phyloP scores from a whole-genome alignment of 345 rosid species.

The Bruguiera parviflora region DNA sequence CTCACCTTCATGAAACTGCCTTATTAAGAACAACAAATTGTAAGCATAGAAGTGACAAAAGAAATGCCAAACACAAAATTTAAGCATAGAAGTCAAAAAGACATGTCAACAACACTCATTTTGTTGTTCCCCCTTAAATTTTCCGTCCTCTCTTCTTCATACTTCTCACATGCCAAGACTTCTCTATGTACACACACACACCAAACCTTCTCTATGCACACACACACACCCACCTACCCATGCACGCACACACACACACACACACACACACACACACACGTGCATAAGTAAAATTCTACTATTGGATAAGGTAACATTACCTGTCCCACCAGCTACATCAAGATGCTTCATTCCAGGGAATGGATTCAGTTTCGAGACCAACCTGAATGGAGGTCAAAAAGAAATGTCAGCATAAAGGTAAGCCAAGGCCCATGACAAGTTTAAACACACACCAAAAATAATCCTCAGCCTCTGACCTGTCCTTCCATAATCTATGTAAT shows the following conservation, averaged over 20 bases:
- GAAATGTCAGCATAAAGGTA: slow-evolving; percentile 12
- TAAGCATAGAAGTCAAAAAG: too few species aligned
- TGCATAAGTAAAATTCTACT: background rate
- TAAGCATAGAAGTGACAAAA: too few species aligned
- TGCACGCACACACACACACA: too few species aligned
- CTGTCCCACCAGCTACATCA: slow-evolving; percentile 99
- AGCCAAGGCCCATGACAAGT: slow-evolving; percentile 3
- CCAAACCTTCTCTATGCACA: background rate
- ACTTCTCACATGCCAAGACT: background rate
- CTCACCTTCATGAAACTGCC: background rate
- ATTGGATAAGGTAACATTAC: slow-evolving; percentile 19
- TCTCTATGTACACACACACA: background rate
- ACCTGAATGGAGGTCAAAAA: slow-evolving; percentile 37
- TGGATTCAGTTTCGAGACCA: slow-evolving; percentile 79
- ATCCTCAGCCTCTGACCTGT: slow-evolving; percentile 47
- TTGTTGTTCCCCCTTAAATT: too few species aligned
- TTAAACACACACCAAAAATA: slow-evolving; percentile 1
- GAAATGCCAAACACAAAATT: too few species aligned
- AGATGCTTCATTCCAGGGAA: slow-evolving; percentile 96
- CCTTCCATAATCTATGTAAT: slow-evolving; percentile 92
- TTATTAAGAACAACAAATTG: background rate
- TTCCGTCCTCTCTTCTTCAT: too few species aligned
- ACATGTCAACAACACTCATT: too few species aligned
- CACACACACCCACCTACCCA: background rate
- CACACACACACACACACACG: too few species aligned